phyloP scores from a whole-genome alignment of 768 basidiomycete species.

The Agaricus subrufescens region DNA sequence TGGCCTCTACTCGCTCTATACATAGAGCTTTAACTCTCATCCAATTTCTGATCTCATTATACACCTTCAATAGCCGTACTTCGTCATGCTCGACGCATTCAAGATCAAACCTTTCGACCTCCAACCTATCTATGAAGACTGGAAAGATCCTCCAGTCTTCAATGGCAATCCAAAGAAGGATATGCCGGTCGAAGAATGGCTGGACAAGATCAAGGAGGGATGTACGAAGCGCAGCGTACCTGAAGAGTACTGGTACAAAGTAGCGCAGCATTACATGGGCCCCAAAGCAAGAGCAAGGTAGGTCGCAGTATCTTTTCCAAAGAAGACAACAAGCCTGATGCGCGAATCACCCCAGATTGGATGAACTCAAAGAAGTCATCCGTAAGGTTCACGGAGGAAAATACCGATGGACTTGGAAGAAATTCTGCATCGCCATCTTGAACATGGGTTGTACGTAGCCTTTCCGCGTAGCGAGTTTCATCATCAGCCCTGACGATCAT shows the following conservation, averaged over 20 bases:
- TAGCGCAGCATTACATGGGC: slow-evolving; percentile 73
- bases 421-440: slow-evolving; percentile 70
- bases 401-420: slow-evolving; percentile 83
- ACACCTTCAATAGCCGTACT: background rate
- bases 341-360: slow-evolving; percentile 33
- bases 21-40: background rate
- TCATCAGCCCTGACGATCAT: background rate
- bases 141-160: slow-evolving; percentile 66
- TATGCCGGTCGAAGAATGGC: slow-evolving; percentile 66
- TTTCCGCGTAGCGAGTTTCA: background rate
- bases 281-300: slow-evolving; percentile 60
- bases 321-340: background rate
- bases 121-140: slow-evolving; percentile 58
- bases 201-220: slow-evolving; percentile 66
- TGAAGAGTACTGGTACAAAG: slow-evolving; percentile 80
- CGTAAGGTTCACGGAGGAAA: slow-evolving; percentile 70
- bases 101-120: slow-evolving; percentile 77
- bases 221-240: slow-evolving; percentile 68
- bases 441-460: slow-evolving; percentile 73
- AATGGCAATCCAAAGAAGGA: slow-evolving; percentile 68
- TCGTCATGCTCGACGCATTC: slow-evolving; percentile 65
- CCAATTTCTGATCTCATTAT: background rate
- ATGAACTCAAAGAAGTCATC: slow-evolving; percentile 71
- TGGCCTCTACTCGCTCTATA: background rate
- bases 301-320: slow-evolving; percentile 3